phyloP scores from a whole-genome alignment of 495 filamentous ascomycete genomes.

The Penicillium fimorum region DNA sequence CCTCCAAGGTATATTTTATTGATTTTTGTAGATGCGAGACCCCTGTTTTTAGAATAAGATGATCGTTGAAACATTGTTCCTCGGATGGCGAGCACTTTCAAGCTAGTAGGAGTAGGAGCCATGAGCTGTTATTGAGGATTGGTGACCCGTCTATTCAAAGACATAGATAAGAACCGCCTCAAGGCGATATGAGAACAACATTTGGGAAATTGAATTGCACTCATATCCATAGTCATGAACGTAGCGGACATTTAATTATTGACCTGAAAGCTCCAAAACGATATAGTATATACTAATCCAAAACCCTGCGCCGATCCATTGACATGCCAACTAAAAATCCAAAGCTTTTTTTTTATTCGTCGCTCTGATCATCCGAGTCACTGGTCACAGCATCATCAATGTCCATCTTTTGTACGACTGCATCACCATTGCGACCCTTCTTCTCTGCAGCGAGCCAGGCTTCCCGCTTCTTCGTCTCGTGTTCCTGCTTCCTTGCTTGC shows the following conservation, averaged over 20 bases:
- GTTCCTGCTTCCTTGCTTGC: constrained; percentile 44
- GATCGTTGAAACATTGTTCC: background rate
- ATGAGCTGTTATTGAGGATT: background rate
- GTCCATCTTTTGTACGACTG: constrained; percentile 37
- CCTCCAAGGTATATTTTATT: background rate
- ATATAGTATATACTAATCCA: constrained; percentile 9
- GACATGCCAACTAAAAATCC: constrained; percentile 4
- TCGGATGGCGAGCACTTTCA: background rate
- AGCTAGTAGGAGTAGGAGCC: background rate
- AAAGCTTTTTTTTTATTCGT: constrained; percentile 25
- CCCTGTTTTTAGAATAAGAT: background rate
- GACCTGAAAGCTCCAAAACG: constrained; percentile 3
- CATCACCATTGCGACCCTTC: constrained; percentile 46
- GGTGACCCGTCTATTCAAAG: background rate
- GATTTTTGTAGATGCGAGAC: background rate
- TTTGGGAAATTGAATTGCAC: background rate
- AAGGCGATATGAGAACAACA: background rate
- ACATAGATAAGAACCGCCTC: background rate
- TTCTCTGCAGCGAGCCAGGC: constrained; percentile 50
- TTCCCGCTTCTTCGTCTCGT: constrained; percentile 37
- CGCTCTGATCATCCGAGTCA: constrained; percentile 40
- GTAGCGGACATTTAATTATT: constrained; percentile 9
- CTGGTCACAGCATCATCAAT: constrained; percentile 35
- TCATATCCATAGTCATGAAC: constrained; percentile 3
- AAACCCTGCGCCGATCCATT: constrained; percentile 8